Conservation (phyloP, 805 yeast genomes). For the Candida methanosorbosa region DNA sequence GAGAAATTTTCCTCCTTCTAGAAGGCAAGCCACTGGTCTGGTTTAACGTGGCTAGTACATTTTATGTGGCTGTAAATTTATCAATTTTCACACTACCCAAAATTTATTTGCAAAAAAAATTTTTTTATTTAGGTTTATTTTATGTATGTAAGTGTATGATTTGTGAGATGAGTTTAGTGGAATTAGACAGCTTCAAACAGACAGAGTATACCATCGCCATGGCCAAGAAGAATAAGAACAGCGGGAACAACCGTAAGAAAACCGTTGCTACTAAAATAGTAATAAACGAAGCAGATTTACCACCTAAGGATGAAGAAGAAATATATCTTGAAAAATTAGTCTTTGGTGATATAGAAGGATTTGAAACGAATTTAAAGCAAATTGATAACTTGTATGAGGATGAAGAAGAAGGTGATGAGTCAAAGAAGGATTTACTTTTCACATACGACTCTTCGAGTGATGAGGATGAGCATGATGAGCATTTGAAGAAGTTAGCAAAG, state of each 20-base stretch:
- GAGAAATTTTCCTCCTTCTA: no score
- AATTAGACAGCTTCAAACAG: no score
- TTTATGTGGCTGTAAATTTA: no score
- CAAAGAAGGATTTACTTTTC: slow-evolving; percentile 12
- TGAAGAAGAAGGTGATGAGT: slow-evolving; percentile 27
- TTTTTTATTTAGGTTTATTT: no score
- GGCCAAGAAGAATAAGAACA: neutral
- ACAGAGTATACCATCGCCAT: no score
- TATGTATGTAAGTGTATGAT: no score
- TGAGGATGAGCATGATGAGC: slow-evolving; percentile 23
- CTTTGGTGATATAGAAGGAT: slow-evolving; percentile 80
- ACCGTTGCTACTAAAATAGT: neutral
- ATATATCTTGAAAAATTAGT: slow-evolving; percentile 69
- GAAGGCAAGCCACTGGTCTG: no score
- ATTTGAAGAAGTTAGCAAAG: slow-evolving; percentile 30
- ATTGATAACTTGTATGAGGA: slow-evolving; percentile 49
- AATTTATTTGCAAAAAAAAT: no score
- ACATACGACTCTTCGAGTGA: slow-evolving; percentile 15
- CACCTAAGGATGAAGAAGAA: slow-evolving; percentile 84
- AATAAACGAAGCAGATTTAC: slow-evolving; percentile 20
- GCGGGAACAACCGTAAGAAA: neutral
- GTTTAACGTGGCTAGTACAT: no score
- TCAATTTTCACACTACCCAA: no score
- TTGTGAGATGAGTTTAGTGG: no score
- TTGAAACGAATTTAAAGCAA: slow-evolving; percentile 53